phyloP scores from a whole-genome alignment of 345 rosid genomes.

The Eucalyptus erythrocorys region DNA sequence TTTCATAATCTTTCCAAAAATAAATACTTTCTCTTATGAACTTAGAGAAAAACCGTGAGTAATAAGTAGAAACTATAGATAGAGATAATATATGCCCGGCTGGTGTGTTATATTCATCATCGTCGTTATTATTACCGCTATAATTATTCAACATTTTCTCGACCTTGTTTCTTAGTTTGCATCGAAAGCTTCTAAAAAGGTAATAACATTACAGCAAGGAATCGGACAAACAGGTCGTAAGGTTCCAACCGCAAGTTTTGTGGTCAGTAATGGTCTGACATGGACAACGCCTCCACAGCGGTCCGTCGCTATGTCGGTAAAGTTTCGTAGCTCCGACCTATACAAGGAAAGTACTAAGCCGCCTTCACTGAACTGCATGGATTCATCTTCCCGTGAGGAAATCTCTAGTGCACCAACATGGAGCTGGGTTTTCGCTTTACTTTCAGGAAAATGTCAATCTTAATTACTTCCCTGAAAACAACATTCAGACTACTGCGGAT shows the following conservation, averaged over 20 bases:
- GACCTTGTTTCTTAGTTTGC: background rate
- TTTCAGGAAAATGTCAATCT: background rate
- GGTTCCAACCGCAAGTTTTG: background rate
- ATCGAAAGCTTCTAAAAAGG: background rate
- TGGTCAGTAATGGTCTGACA: background rate
- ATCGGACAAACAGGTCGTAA: background rate
- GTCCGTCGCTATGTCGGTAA: background rate
- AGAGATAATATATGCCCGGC: background rate
- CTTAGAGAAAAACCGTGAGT: background rate
- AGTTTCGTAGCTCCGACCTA: background rate
- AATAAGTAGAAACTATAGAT: background rate
- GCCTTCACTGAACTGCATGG: background rate
- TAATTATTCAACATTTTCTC: background rate
- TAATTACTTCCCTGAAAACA: background rate
- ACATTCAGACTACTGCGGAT: background rate
- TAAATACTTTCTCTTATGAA: background rate
- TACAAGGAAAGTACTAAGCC: background rate
- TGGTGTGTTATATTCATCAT: background rate
- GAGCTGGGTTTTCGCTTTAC: background rate
- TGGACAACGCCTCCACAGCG: no score
- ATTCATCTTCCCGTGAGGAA: background rate
- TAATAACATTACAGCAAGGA: background rate
- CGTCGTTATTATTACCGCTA: background rate
- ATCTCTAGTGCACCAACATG: background rate
- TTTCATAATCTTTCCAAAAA: background rate